Percentiles rank a stretch among this genome's conserved stretches.
Conservation (phyloP, 1,284 basidiomycete species). For the Cryptococcus depauperatus region DNA sequence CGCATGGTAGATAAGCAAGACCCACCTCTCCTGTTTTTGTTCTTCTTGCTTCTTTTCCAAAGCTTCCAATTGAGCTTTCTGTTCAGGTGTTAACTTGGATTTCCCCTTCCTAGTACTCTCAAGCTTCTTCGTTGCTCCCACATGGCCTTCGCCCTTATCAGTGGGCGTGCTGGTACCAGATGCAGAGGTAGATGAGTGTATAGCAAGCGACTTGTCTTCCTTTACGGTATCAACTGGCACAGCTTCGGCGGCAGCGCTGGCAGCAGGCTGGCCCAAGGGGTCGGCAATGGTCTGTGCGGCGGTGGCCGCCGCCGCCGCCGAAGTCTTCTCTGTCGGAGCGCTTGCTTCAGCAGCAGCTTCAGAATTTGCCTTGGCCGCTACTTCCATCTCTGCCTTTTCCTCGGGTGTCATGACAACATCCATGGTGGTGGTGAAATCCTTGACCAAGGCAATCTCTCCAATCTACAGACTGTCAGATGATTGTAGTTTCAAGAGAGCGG, state of each 20-base stretch:
- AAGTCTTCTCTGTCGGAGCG: constrained; percentile 20
- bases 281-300: constrained; percentile 15
- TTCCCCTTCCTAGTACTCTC: constrained; percentile 49
- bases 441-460: constrained; percentile 86
- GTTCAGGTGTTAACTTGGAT: constrained; percentile 67
- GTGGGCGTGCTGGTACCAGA: constrained; percentile 19
- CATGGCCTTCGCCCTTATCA: constrained; percentile 2
- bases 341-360: constrained; percentile 48
- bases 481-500: neutral
- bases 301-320: constrained; percentile 25
- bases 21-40: constrained; percentile 63
- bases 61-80: constrained; percentile 69
- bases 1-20: neutral
- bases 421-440: constrained; percentile 48
- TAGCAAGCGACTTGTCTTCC: constrained; percentile 18
- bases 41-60: constrained; percentile 70
- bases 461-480: constrained; percentile 52
- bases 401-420: constrained; percentile 62
- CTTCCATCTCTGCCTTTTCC: constrained; percentile 79
- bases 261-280: constrained; percentile 10
- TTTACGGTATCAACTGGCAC: neutral
- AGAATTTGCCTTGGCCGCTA: too few species aligned
- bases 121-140: constrained; percentile 13
- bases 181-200: constrained; percentile 25
- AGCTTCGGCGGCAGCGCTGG: constrained; percentile 15